Evolutionary conservation across 148 eudicot genomes (phyloP).

Genomic region (Diospyros lotus): DNA sequence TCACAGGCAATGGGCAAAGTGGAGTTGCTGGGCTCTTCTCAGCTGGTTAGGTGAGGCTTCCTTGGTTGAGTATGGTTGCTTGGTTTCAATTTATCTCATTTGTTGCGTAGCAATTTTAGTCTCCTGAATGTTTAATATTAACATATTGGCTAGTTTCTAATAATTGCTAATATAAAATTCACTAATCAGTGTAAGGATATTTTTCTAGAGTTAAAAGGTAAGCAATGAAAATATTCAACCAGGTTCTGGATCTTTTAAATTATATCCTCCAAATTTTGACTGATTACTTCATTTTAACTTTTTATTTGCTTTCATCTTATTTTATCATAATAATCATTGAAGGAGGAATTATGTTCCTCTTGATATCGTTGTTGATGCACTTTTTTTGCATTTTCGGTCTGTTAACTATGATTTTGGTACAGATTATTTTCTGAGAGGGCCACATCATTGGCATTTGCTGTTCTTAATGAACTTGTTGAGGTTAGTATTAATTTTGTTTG

Average conservation of each 20-base stretch:
- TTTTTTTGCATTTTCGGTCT: background rate
- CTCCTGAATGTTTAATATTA: no score
- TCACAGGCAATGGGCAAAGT: background rate
- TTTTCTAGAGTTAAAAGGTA: background rate
- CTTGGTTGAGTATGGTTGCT: background rate
- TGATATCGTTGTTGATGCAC: background rate
- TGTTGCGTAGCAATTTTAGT: background rate
- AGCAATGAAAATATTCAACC: background rate
- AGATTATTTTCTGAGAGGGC: conserved; percentile 65
- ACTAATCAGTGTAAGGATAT: background rate
- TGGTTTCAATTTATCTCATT: background rate
- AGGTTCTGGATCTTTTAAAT: background rate
- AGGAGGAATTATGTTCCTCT: background rate
- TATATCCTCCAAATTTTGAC: background rate
- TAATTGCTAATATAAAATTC: background rate
- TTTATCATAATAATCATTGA: background rate
- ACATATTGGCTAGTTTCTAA: no score
- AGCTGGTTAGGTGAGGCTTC: background rate
- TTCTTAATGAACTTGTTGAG: conserved; percentile 59
- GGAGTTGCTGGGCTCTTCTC: background rate
- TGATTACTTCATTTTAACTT: background rate
- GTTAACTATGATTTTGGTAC: conserved; percentile 16
- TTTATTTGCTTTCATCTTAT: background rate
- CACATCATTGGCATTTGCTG: conserved; percentile 48
- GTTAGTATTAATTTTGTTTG: conserved; percentile 25